Base-by-base conservation (phyloP, 331 rosid species). In the Malus hybrid region DNA sequence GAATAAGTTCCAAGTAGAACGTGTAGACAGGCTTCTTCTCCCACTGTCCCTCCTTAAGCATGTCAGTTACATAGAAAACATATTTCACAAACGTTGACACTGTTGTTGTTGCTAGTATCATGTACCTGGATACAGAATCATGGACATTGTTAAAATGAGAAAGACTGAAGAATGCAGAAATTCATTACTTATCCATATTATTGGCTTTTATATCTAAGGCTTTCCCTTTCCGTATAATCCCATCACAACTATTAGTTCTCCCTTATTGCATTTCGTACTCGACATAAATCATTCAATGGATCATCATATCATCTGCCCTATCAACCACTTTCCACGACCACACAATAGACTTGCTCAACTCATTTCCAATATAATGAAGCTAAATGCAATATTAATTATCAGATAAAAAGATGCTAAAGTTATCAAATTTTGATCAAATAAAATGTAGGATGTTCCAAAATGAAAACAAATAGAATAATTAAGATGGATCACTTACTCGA, bases 1-100 rank as follows among this genome's bases (percentile, higher is more conserved):
- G 89, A 19, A 95, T 71, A 72, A 95, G 97, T 79, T 95, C 99
- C 88, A 95, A 84, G 81, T 92, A 95, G 81, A 95, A 95, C 12
- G 97, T 95, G 85, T 89, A 95, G 80, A 95, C 91, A 27, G 95
- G 97, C 83, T 92, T 95, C 82, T 29, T 92, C 87, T 95, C 99
- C 97, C 99, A 95, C 57, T 95, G 99, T 72, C 97, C 97, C 76
- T 95, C 99, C 99, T 90, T 95, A 76, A 95, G 93, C 87, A 89
- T 86, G 85, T 95, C 99, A 69, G 82, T 86, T 34, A 95, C 97
- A 75, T 92, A 95, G 91, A 95, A 95, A 78, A 92, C 76, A 65
- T 92, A 95, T 84, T 95, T 95, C 28, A 92, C 91, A 76, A 95
- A 92, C 28, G 90, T 90, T 36, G 99, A 84, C 70, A 95, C 92